Base-by-base conservation (phyloP, 805 yeast species). In the Wickerhamomyces hampshirensis region DNA sequence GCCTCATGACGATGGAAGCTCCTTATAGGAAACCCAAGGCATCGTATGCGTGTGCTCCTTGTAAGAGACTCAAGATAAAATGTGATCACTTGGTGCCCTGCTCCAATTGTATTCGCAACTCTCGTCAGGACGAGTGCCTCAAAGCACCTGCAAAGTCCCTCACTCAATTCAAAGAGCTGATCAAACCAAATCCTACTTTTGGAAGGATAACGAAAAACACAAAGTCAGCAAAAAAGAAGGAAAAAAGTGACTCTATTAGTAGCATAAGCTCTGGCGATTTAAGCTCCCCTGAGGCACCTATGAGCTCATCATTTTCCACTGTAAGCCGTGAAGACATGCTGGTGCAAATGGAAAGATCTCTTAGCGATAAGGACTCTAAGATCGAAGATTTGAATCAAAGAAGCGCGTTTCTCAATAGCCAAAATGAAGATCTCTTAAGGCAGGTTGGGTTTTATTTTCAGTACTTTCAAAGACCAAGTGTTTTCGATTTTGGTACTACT, bases 61-160 rank as follows among this genome's bases (percentile, higher is more conserved):
- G 53, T 30, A 42, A 37, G 21, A 16, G 50, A 9, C 39, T 45
- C 21, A 45, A 45, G 35, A 37, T 40, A 35, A 43, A 39, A 24
- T 45, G 53, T 31, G 48, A 45, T 26, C 48, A 46, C 33, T 18
- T 23, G 16, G 34, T 42, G 5, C 53, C 53, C 2, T 49, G 53
- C 24, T 18, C 44, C 13, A 37, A 42, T 11, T 49, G 53, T 38
- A 31, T 38, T 18, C 36, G 34, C 19, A 39, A 37, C 31, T 12
- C 32, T 12, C 28, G 44, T 12, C 28, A 38, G 9, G 42, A 45
- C 9, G 47, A 49, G 28, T 48, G 53, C 21, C 37, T 41, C 10
- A 23, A 18, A 2, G 19, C 26, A 3, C 51, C 53, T 6, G 41
- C 51, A 10, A 46, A 43, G 30, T 11, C 41, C 0, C 24, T 46